Evolutionary conservation across 768 basidiomycete species (phyloP), one percentile per base, ranked within the genome.

Genomic region (Tricholoma bakamatsutake): DNA sequence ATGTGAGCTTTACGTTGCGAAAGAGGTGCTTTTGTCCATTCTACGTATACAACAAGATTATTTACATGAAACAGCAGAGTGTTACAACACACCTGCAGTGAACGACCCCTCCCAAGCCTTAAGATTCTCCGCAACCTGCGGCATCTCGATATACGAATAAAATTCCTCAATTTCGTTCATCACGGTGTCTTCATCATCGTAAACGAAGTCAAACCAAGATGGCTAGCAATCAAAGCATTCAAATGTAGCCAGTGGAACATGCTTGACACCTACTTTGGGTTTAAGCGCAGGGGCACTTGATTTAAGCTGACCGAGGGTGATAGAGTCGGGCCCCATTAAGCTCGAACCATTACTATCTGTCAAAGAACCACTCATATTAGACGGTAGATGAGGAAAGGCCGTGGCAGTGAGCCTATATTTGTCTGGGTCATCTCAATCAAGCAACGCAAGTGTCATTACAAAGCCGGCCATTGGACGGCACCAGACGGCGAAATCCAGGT

Each of bases 161-260:
- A 98, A 98, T 71, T 99, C 97, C 56, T 98, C 91, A 37, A 99
- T 86, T 69, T 99, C 97, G 64, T 90, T 88, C 80, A 96, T 87
- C 17, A 98, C 85, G 4, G 91, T 94, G 70, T 97, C 93, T 66
- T 96, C 94, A 69, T 98, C 95, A 62, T 96, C 91, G 68, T 98
- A 98, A 58, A 88, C 84, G 72, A 89, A 97, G 75, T 94, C 92
- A 70, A 90, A 97, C 62, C 81, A 83, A 8, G 84, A 85, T 84
- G 90, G 88, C 90, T 93, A 72, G 63, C 13, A 54, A 55, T 39
- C 50, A 65, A 58, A 54, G 39, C 53, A 58, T 57, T 59, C 35
- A 24, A 48, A 30, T 39, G 10, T 47, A 53, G 42, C 52, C 35
- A 31, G 28, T 8, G 62, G 37, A 58, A 30, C 43, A 28, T 50